Conservation (phyloP, 495 filamentous ascomycete genomes). For the Daldinia grandis region DNA sequence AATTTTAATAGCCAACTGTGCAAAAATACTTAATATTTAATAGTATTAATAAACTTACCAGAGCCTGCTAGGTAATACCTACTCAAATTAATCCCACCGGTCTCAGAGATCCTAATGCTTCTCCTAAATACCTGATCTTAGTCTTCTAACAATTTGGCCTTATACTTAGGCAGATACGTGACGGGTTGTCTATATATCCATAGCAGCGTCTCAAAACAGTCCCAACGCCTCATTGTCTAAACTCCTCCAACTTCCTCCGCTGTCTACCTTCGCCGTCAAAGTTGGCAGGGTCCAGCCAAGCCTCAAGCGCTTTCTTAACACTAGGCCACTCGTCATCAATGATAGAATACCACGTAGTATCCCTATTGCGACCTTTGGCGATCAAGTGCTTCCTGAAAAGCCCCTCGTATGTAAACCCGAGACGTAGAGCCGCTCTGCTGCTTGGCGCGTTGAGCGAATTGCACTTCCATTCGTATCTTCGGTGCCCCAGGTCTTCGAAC, state of each 20-base stretch:
- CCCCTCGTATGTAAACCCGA: conserved; percentile 64
- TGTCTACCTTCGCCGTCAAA: conserved; percentile 59
- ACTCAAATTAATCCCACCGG: too few species aligned
- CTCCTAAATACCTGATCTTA: too few species aligned
- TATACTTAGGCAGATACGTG: too few species aligned
- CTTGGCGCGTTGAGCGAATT: conserved; percentile 60
- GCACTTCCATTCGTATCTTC: conserved; percentile 68
- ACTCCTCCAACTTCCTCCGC: conserved; percentile 48
- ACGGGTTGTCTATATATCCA: too few species aligned
- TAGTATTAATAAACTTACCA: too few species aligned
- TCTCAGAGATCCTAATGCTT: too few species aligned
- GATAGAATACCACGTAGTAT: conserved; percentile 65
- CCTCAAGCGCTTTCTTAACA: conserved; percentile 52
- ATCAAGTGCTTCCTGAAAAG: conserved; percentile 66
- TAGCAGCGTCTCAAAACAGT: too few species aligned
- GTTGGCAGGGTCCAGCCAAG: conserved; percentile 58
- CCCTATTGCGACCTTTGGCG: conserved; percentile 62
- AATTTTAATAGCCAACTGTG: too few species aligned
- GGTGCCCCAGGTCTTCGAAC: conserved; percentile 61
- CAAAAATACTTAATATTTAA: too few species aligned
- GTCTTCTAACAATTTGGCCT: too few species aligned
- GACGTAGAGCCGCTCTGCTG: conserved; percentile 57
- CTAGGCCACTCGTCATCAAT: conserved; percentile 60
- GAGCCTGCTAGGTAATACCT: too few species aligned
- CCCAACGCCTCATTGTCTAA: conserved; percentile 9